Evolutionary conservation across 2,329 filamentous ascomycete species (phyloP), one percentile per base, ranked within the genome.

Genomic region (Fusarium sp.): DNA sequence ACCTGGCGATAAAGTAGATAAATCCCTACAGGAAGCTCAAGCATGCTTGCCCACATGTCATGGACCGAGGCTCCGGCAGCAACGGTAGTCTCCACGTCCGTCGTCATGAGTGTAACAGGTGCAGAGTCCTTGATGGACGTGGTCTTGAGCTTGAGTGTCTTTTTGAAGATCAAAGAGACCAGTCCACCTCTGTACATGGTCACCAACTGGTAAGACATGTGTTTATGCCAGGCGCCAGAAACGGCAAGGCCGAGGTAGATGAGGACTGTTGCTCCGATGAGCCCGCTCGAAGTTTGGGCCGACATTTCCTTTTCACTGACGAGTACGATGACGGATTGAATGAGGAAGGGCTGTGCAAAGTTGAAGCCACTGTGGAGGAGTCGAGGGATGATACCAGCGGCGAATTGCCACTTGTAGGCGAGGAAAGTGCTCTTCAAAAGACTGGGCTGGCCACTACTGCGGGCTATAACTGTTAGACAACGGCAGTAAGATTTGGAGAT

Each of bases 131-230:
- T 80, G 30, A 80, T 75, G 3, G 76, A 69, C 1, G 75, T 69
- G 1, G 77, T 74, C 16, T 77, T 77, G 22, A 85, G 67, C 2
- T 75, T 71, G 2, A 85, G 64, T 0, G 85, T 86, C 71, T 86
- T 86, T 24, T 83, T 82, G 72, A 86, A 90, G 5, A 90, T 83
- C 71, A 89, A 78, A 0, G 85, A 84, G 8, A 81, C 74, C 4
- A 84, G 61, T 3, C 77, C 79, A 3, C 78, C 82, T 28, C 83
- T 79, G 36, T 79, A 76, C 77, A 82, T 81, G 14, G 81, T 80
- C 31, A 82, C 79, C 28, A 81, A 76, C 41, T 82, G 81, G 51
- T 75, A 81, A 0, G 81, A 81, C 28, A 79, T 71, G 61, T 84
- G 82, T 33, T 79, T 78, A 60, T 83, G 80, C 63, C 76, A 78